Evolutionary conservation across 2,329 filamentous ascomycete species (phyloP), one percentile per base, ranked within the genome.

Genomic region (Apiospora phragmitis): DNA sequence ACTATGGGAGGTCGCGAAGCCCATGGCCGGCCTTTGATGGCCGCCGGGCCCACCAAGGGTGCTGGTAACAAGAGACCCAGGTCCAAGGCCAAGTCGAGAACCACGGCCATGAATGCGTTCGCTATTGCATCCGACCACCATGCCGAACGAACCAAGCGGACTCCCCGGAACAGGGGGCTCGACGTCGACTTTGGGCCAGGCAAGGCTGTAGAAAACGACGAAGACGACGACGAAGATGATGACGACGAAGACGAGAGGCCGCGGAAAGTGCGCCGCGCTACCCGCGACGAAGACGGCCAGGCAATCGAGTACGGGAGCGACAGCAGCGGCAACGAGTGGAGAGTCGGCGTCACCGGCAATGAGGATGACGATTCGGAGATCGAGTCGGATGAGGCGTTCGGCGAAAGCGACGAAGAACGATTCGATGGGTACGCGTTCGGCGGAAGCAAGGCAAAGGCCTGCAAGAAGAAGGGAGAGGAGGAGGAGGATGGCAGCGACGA

Each of bases 291-390:
- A 6, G 85, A 88, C 7, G 85, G 90, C 76, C 87, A 88, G 24
- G 86, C 87, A 59, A 85, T 89, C 21, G 93, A 95, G 71, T 90
- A 91, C 73, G 93, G 93, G 12, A 95, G 92, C 75, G 95, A 97
- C 78, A 94, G 92, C 72, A 93, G 95, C 72, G 94, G 94, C 29
- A 93, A 97, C 76, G 90, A 93, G 77, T 97, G 94, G 94, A 91
- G 88, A 67, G 85, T 97, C 68, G 94, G 95, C 35, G 85, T 89
- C 7, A 85, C 84, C 29, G 87, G 87, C 43, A 89, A 90, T 47
- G 87, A 87, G 42, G 89, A 90, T 47, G 86, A 90, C 26, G 89
- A 91, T 75, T 91, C 89, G 6, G 89, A 91, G 71, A 88, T 91
- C 69, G 90, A 91, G 74, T 90, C 88, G 75, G 89, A 91, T 78